Evolutionary conservation across 768 basidiomycete species (phyloP).

Genomic region (Mycena vulgaris): DNA sequence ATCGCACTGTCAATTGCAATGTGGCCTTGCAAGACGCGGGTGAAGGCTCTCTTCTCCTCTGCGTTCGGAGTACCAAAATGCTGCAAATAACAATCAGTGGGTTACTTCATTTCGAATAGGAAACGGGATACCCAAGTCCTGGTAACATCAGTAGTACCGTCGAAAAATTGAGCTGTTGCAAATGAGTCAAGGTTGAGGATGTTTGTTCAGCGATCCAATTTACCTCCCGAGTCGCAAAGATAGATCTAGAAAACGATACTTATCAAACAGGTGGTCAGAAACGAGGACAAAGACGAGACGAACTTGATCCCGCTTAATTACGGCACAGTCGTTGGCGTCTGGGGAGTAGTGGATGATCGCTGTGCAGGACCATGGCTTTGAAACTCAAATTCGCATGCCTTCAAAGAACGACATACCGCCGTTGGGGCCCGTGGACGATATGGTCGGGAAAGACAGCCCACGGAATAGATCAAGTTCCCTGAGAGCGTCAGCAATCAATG

Average conservation of each 20-base stretch:
- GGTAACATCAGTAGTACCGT: conserved; percentile 97
- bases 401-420: conserved; percentile 72
- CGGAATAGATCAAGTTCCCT: conserved; percentile 84
- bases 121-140: conserved; percentile 80
- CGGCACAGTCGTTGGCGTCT: conserved; percentile 78
- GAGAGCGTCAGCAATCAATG: background rate
- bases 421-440: conserved; percentile 94
- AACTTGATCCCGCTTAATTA: conserved; percentile 84
- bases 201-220: background rate
- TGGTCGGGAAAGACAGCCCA: conserved; percentile 93
- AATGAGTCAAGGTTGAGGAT: conserved; percentile 10
- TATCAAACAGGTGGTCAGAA: background rate
- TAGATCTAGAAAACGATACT: conserved; percentile 52
- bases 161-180: conserved; percentile 80
- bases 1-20: conserved; percentile 90
- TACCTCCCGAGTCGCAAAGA: conserved; percentile 88
- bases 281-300: conserved; percentile 7
- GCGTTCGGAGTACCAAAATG: conserved; percentile 91
- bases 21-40: conserved; percentile 92
- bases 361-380: conserved; percentile 41
- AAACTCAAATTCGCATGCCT: background rate
- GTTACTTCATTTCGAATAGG: background rate
- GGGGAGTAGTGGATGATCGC: conserved; percentile 97
- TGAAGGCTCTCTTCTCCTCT: conserved; percentile 91
- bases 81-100: conserved; percentile 53